Percentiles rank a stretch among this genome's conserved stretches.
Conservation (phyloP, 257 asterid species). For the Rehmannia glutinosa region DNA sequence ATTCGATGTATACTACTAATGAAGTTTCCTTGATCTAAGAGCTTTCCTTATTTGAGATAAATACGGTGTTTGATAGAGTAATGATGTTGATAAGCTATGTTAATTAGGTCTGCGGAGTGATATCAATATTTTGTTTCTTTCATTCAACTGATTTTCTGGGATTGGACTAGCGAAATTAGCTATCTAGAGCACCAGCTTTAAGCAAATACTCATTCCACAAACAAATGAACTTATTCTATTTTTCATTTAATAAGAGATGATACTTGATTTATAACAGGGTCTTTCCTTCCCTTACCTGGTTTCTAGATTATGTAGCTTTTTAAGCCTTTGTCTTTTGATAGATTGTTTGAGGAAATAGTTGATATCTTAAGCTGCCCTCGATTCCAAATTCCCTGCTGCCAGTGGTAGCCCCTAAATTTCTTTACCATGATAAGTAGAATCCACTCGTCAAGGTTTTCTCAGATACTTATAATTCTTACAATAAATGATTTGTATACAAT, state of each 20-base stretch:
- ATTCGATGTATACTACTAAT: background rate
- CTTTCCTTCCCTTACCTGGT: background rate
- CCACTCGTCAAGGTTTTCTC: background rate
- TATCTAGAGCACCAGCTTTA: background rate
- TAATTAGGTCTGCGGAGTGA: slow-evolving; percentile 14
- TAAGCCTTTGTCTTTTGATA: background rate
- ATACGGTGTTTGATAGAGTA: background rate
- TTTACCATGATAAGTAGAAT: background rate
- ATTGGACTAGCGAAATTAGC: background rate
- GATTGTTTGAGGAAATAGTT: background rate
- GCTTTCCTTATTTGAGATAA: background rate
- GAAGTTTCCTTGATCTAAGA: background rate
- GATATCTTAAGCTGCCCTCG: background rate
- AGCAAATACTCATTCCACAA: background rate
- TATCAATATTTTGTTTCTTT: background rate
- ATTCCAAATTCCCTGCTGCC: background rate
- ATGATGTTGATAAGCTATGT: background rate
- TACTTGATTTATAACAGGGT: background rate
- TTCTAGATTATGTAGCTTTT: background rate
- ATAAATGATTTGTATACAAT: background rate
- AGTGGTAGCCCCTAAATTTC: background rate
- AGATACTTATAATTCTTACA: background rate
- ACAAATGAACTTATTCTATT: background rate
- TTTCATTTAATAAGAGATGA: background rate
- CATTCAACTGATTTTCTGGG: background rate